Conservation (phyloP, 176 grass and related monocot species). For the Rhynchospora tenuis region DNA sequence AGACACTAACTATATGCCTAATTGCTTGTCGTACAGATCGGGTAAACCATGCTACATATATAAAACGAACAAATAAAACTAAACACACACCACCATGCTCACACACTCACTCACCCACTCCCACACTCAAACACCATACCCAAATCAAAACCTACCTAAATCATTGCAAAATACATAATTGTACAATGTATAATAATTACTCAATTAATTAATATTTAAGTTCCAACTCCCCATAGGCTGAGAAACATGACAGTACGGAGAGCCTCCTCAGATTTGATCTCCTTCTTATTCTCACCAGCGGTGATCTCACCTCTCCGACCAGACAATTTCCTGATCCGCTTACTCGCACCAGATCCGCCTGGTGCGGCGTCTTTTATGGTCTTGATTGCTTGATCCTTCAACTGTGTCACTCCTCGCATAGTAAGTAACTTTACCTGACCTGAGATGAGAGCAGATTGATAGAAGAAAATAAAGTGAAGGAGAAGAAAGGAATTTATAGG, state of each 20-base stretch:
- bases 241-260: constrained; percentile 17
- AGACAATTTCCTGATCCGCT: not conserved
- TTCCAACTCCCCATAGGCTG: constrained; percentile 5
- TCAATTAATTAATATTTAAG: not conserved
- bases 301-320: not conserved
- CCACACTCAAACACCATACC: not conserved
- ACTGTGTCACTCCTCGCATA: constrained; percentile 15
- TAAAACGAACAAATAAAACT: not conserved
- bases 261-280: not conserved
- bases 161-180: not conserved
- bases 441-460: not conserved
- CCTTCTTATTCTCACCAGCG: not conserved
- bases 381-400: constrained; percentile 12
- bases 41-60: not conserved
- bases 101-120: not conserved
- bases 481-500: constrained; percentile 6
- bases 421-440: not conserved
- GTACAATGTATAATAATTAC: not conserved
- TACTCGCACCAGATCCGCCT: not conserved
- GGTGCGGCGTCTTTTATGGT: not conserved
- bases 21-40: not conserved
- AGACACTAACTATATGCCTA: not conserved
- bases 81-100: not conserved
- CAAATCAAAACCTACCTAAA: not conserved
- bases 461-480: not conserved